A percentile compares a stretch with the other conserved stretches of the same genome.
phyloP scores from a whole-genome alignment of 2,329 filamentous ascomycete species.

The Leptographium lundbergii region DNA sequence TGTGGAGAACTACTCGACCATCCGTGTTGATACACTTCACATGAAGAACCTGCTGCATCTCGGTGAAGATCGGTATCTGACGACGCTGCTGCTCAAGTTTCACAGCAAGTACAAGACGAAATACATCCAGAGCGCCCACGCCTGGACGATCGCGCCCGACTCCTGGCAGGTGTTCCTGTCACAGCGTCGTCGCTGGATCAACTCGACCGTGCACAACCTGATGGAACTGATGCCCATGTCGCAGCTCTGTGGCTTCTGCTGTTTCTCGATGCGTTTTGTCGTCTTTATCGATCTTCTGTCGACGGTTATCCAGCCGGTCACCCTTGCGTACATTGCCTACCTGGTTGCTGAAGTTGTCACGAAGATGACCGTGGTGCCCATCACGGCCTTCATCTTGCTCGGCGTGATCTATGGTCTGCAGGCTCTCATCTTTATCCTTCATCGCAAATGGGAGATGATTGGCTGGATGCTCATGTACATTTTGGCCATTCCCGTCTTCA shows the following conservation, averaged over 20 bases:
- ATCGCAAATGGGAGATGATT: conserved; percentile 98
- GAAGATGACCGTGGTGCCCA: conserved; percentile 54
- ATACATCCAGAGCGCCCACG: conserved; percentile 83
- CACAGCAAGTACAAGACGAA: conserved; percentile 97
- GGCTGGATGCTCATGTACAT: conserved; percentile 99
- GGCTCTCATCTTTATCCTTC: conserved; percentile 90
- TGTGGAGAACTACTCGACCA: conserved; percentile 75
- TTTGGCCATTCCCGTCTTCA: conserved; percentile 80
- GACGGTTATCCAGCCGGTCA: conserved; percentile 85
- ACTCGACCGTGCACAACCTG: conserved; percentile 96
- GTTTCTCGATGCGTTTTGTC: conserved; percentile 98
- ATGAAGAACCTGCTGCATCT: conserved; percentile 97
- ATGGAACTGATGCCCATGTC: conserved; percentile 88
- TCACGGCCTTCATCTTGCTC: conserved; percentile 80
- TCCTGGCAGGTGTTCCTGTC: conserved; percentile 91
- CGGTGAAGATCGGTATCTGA: conserved; percentile 94
- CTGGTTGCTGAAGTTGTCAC: conserved; percentile 62
- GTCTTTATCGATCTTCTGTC: conserved; percentile 90
- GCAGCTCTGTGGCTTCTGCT: conserved; percentile 98
- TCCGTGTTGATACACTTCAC: conserved; percentile 93
- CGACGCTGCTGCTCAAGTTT: conserved; percentile 83
- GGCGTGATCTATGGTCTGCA: conserved; percentile 96
- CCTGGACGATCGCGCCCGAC: conserved; percentile 95
- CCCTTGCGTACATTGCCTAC: conserved; percentile 79
- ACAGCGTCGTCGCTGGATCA: conserved; percentile 98